These are phyloP conservation scores for Boletus fagicola DNA, from an alignment of 768 basidiomycete genomes.

Conservation along the genomic window DNA sequence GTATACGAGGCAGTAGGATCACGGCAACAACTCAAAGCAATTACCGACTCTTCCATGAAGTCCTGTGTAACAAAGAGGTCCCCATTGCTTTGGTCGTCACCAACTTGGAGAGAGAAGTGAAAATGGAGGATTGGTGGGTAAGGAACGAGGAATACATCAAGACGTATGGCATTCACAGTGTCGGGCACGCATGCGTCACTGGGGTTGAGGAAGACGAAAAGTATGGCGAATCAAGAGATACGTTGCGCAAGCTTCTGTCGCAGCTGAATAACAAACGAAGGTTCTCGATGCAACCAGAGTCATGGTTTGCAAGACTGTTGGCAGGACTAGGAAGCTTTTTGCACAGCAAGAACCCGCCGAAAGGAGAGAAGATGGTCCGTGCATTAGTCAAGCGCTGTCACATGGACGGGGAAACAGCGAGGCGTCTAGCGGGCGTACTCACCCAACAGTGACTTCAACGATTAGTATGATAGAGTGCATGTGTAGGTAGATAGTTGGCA, in stretches of 20 bases:
- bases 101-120: conserved; percentile 36
- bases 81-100: conserved; percentile 42
- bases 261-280: conserved; percentile 11
- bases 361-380: conserved; percentile 26
- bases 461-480: not conserved
- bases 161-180: conserved; percentile 27
- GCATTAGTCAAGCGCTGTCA: conserved; percentile 28
- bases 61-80: conserved; percentile 39
- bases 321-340: conserved; percentile 22
- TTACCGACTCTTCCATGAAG: conserved; percentile 39
- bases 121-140: conserved; percentile 39
- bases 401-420: conserved; percentile 29
- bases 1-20: conserved; percentile 36
- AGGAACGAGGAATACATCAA: conserved; percentile 28
- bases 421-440: conserved; percentile 17
- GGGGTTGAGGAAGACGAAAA: conserved; percentile 35
- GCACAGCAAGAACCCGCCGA: conserved; percentile 22
- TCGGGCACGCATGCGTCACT: conserved; percentile 43
- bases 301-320: conserved; percentile 26
- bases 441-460: not conserved
- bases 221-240: conserved; percentile 33
- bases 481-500: not conserved
- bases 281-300: conserved; percentile 26
- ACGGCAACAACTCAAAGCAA: conserved; percentile 34
- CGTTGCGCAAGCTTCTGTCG: conserved; percentile 21